A percentile compares a stretch with the other conserved stretches of the same genome.
Conservation (phyloP, 177 flowering plant genomes). For the Vitis hybrid region DNA sequence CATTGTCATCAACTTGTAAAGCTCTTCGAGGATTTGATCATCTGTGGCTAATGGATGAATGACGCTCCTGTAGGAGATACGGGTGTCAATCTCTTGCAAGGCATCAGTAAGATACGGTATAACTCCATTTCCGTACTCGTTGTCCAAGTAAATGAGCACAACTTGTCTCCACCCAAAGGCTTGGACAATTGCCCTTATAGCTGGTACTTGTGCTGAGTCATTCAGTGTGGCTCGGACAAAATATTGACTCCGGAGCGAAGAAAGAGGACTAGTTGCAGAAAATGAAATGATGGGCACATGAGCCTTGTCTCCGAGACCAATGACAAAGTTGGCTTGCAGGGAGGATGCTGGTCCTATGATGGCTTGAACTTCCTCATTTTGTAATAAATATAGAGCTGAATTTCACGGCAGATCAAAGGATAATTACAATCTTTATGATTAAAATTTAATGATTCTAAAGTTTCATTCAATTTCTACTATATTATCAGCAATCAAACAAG, state of each 20-base stretch:
- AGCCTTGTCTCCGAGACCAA: conserved; percentile 20
- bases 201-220: conserved; percentile 23
- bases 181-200: conserved; percentile 17
- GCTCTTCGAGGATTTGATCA: conserved; percentile 12
- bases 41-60: conserved; percentile 6
- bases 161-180: conserved; percentile 19
- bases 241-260: conserved; percentile 11
- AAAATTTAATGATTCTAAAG: too few relatives aligned
- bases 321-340: conserved; percentile 21
- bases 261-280: conserved; percentile 28
- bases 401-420: neutral
- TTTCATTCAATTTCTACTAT: too few relatives aligned
- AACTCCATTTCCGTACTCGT: conserved; percentile 20
- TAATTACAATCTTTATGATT: too few relatives aligned
- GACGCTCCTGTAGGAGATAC: conserved; percentile 6
- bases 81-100: conserved; percentile 8
- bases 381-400: neutral
- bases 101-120: conserved; percentile 20
- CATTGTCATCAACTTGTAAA: conserved; percentile 14
- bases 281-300: conserved; percentile 28
- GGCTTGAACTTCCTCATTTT: conserved; percentile 24
- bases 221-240: conserved; percentile 21
- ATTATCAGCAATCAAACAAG: too few relatives aligned
- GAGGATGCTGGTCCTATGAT: conserved; percentile 24
- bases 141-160: conserved; percentile 21